Evolutionary conservation across 768 basidiomycete genomes (phyloP).

Genomic region (Tricholoma hemisulphureum): DNA sequence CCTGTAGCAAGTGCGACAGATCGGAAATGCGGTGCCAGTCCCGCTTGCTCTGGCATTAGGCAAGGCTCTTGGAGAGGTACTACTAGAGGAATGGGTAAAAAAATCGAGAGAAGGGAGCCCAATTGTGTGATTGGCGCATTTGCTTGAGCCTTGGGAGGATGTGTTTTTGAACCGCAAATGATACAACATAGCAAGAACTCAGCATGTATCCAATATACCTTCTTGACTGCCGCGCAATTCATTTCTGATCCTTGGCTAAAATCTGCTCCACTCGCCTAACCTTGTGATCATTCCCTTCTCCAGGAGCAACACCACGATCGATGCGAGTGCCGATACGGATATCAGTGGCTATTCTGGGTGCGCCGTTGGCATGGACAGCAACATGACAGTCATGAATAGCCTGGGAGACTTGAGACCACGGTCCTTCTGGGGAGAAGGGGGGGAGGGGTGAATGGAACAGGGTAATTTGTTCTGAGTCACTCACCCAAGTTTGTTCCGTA

Average conservation of each 20-base stretch:
- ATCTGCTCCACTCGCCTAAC: constrained; percentile 81
- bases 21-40: constrained; percentile 79
- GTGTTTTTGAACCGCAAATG: background rate
- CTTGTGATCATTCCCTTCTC: constrained; percentile 77
- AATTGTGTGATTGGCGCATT: constrained; percentile 25
- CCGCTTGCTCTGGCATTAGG: constrained; percentile 67
- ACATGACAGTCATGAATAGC: constrained; percentile 91
- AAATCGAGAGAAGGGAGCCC: constrained; percentile 46
- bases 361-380: constrained; percentile 77
- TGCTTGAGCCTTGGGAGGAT: background rate
- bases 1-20: constrained; percentile 67
- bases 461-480: constrained; percentile 3
- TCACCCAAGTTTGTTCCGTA: constrained; percentile 89
- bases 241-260: constrained; percentile 42
- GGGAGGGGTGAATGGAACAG: background rate
- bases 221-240: background rate
- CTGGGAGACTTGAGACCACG: constrained; percentile 79
- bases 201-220: no score
- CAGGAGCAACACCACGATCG: constrained; percentile 59
- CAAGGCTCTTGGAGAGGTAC: constrained; percentile 42
- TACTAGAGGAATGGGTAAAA: constrained; percentile 45
- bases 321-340: constrained; percentile 91
- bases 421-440: constrained; percentile 56
- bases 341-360: constrained; percentile 82
- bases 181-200: no score